Evolutionary conservation across 805 yeast species (phyloP), one percentile per base, ranked within the genome.

Genomic region (Ogataea paraovalis): DNA sequence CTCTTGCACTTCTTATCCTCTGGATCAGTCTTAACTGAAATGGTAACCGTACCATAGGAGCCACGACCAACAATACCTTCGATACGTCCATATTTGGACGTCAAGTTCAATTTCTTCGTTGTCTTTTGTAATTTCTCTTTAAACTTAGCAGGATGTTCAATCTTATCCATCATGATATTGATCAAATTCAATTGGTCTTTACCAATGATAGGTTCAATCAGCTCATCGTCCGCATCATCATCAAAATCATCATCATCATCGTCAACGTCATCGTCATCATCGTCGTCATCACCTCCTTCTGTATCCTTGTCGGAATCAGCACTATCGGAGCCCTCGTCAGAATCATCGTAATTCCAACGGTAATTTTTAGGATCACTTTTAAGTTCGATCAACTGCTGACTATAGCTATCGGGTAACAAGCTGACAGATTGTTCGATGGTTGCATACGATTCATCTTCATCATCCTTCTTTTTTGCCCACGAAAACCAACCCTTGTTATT

Each of bases 1-100:
- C 65, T 64, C 48, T 75, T 77, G 23, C 70, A 53, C 44, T 68
- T 65, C 39, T 71, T 69, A 14, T 36, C 33, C 19, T 56, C 53
- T 2, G 75, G 69, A 47, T 73, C 74, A 6, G 63, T 57, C 55
- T 76, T 77, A 2, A 64, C 60, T 4, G 76, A 60, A 39, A 74
- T 65, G 43, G 72, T 71, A 46, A 74, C 75, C 1, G 73, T 66
- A n/a, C 79, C 79, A 50, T 72, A 74, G 2, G 77, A 68, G 2
- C 78, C 79, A 41, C 65, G 70, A 36, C 79, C 79, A 39, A 74
- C 63, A 38, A 79, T 65, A 8, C 82, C 82, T 46, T 72, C 67
- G 21, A 75, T 68, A 46, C 68, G 72, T 27, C 84, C 84, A 54
- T 78, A 79, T 53, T 73, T 78, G 25, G 69, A 69, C 7, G 65